Base-by-base conservation (phyloP, 306 rosid species). In the Herpetospermum pedunculosum region DNA sequence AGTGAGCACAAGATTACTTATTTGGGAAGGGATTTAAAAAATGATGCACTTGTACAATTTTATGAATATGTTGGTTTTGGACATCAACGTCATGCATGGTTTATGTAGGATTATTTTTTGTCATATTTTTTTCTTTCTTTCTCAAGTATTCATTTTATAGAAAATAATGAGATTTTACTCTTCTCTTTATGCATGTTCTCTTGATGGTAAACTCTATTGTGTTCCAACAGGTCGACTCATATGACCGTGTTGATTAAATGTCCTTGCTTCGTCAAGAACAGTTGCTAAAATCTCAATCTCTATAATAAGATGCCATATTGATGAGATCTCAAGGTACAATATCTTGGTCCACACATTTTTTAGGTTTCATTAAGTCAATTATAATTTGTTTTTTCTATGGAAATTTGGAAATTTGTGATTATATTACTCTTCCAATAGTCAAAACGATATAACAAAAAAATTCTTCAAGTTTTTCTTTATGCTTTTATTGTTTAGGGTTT, bases 261-360 rank as follows among this genome's bases (percentile, higher is more conserved):
- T 73, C 87, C 75, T 73, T 94, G 85, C 96, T 89, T 79, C 92
- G 97, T 68, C 99, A 88, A 87, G 99, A 94, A 77, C 97, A 91
- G 75, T 82, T 94, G 88, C 85, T 94, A 82, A 91, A 91, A 81
- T 77, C 88, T 70, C 97, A 89, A 60, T 85, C 97, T 30, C 86
- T 91, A 57, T 96, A 94, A 74, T 85, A 92, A 53, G 82, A 87
- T 48, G 82, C 99, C 72, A n/a, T n/a, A 92, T 89, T 53, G 97
- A 94, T 44, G 97, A 95, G 77, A 87, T 87, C 79, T 52, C 91
- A 32, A 94, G 99, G 99, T 91, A 91, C 77, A 78, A 58, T 77
- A 80, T 26, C 73, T 73, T 70, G n/a, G 55, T 32, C 79, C 40
- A 25, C 38, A 53, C 28, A 15, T 44, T 65, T 34, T n/a, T 50